Conservation (phyloP, 2,329 filamentous ascomycete species). For the Aureobasidium sp. region DNA sequence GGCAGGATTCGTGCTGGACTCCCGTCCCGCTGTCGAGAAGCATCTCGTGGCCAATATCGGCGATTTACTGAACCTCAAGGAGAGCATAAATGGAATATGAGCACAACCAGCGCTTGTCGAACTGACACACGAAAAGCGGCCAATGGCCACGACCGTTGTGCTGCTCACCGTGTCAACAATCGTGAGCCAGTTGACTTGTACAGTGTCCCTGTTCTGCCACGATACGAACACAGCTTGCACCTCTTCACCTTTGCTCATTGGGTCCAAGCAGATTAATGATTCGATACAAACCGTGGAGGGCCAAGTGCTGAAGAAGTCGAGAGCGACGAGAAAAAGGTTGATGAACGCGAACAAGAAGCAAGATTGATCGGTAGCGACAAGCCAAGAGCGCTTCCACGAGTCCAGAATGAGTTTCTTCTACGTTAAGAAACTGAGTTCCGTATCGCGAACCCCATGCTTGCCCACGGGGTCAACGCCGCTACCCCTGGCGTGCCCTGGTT, state of each 20-base stretch:
- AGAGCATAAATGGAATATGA: neutral
- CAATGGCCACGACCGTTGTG: slow-evolving; percentile 37
- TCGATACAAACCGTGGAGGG: neutral
- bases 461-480: no score
- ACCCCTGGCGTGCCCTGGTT: no score
- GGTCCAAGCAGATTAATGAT: neutral
- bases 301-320: neutral
- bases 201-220: slow-evolving; percentile 44
- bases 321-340: neutral
- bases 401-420: no score
- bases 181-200: slow-evolving; percentile 33
- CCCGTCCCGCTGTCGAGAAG: slow-evolving; percentile 39
- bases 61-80: slow-evolving; percentile 42
- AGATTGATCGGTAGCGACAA: no score
- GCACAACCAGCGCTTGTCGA: neutral
- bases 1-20: slow-evolving; percentile 38
- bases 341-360: no score
- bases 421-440: no score
- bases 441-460: no score
- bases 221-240: slow-evolving; percentile 23
- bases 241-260: neutral
- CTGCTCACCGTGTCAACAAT: slow-evolving; percentile 42
- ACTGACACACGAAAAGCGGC: slow-evolving; percentile 23
- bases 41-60: slow-evolving; percentile 45
- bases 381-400: no score